phyloP scores from a whole-genome alignment of 2,329 filamentous ascomycete genomes.

The Colletotrichum tropicale region DNA sequence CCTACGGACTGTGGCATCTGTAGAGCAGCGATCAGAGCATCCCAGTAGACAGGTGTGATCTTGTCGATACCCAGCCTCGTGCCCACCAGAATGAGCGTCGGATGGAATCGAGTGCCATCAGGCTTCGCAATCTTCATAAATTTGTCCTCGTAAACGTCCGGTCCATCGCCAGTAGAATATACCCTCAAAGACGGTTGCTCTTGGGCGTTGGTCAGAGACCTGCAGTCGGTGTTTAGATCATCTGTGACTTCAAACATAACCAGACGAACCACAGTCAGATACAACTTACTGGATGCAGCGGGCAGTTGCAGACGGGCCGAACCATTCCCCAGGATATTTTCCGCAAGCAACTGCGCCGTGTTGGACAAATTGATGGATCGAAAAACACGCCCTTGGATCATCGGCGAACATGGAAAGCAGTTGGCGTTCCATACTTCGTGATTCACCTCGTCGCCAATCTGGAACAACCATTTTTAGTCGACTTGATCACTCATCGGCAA shows the following conservation, averaged over 20 bases:
- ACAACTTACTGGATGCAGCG: slow-evolving; percentile 83
- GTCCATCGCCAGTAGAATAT: slow-evolving; percentile 87
- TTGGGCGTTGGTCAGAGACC: slow-evolving; percentile 74
- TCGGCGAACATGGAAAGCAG: slow-evolving; percentile 88
- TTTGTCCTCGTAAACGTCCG: slow-evolving; percentile 91
- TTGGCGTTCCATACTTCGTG: slow-evolving; percentile 64
- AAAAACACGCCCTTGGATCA: slow-evolving; percentile 84
- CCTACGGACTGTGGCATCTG: slow-evolving; percentile 93
- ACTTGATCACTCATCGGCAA: neutral
- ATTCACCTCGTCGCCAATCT: slow-evolving; percentile 77
- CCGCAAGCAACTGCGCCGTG: slow-evolving; percentile 87
- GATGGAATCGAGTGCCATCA: slow-evolving; percentile 70
- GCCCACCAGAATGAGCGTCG: slow-evolving; percentile 87
- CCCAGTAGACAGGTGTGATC: slow-evolving; percentile 93
- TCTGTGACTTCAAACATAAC: neutral
- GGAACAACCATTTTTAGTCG: neutral
- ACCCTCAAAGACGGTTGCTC: slow-evolving; percentile 68
- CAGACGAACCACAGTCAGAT: neutral
- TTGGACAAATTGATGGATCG: slow-evolving; percentile 91
- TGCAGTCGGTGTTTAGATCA: slow-evolving; percentile 35
- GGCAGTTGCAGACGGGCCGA: slow-evolving; percentile 95
- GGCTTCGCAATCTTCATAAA: slow-evolving; percentile 80
- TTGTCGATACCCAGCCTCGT: slow-evolving; percentile 92
- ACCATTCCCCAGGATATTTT: slow-evolving; percentile 97
- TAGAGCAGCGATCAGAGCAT: slow-evolving; percentile 83